These are phyloP conservation scores for Aspergillus coremiiformis DNA, from an alignment of 495 filamentous ascomycete species.

Conservation along the genomic window DNA sequence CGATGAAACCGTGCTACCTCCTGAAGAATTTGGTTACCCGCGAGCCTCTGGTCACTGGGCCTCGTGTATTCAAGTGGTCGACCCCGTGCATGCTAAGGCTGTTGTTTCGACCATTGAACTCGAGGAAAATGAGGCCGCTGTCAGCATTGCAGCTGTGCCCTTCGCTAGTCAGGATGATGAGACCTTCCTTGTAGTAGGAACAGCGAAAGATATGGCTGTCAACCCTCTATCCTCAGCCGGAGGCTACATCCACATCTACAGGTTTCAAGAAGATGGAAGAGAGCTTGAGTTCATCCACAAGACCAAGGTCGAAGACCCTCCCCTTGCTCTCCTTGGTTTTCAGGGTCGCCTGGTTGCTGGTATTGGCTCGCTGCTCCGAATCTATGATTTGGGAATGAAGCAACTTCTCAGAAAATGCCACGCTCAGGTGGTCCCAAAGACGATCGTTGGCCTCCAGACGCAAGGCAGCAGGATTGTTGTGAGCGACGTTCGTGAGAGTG, in stretches of 20 bases:
- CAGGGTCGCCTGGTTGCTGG: slow-evolving; percentile 85
- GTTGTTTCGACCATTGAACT: slow-evolving; percentile 72
- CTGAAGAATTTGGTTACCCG: slow-evolving; percentile 87
- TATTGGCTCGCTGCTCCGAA: slow-evolving; percentile 69
- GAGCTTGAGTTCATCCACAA: slow-evolving; percentile 94
- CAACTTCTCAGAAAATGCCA: slow-evolving; percentile 89
- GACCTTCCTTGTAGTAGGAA: slow-evolving; percentile 85
- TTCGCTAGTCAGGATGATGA: slow-evolving; percentile 87
- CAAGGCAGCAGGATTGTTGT: slow-evolving; percentile 89
- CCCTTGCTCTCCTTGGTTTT: slow-evolving; percentile 81
- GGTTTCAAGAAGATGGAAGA: slow-evolving; percentile 77
- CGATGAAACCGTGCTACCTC: slow-evolving; percentile 59
- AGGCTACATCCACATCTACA: slow-evolving; percentile 89
- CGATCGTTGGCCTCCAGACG: slow-evolving; percentile 81
- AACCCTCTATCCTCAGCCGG: slow-evolving; percentile 64
- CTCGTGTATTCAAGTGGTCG: slow-evolving; percentile 84
- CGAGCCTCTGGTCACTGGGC: slow-evolving; percentile 82
- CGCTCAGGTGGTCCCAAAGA: slow-evolving; percentile 66
- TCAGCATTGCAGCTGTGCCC: slow-evolving; percentile 72
- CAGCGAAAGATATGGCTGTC: slow-evolving; percentile 78
- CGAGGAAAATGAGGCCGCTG: slow-evolving; percentile 83
- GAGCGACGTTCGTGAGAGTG: slow-evolving; percentile 82
- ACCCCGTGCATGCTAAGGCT: slow-evolving; percentile 66
- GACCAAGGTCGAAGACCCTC: slow-evolving; percentile 81
- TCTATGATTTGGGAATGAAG: slow-evolving; percentile 87